Percentiles rank a stretch among this genome's conserved stretches.
phyloP scores from a whole-genome alignment of 2,329 filamentous ascomycete species.

The Sporothrix sp. region DNA sequence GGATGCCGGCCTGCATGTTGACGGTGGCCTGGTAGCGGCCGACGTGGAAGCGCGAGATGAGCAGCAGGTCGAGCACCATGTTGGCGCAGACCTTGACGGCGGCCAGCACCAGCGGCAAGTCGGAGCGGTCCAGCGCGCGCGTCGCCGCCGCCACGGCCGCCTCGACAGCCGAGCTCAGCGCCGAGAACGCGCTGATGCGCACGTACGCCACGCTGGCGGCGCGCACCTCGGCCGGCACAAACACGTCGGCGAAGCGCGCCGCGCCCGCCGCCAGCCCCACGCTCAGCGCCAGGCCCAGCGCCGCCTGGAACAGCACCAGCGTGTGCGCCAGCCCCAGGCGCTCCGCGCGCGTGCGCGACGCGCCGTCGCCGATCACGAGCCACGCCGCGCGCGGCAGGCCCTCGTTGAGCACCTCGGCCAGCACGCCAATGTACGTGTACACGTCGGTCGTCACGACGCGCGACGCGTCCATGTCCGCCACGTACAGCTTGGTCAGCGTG shows the following conservation, averaged over 20 bases:
- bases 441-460: conserved; percentile 54
- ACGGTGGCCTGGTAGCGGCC: conserved; percentile 43
- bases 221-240: conserved; percentile 52
- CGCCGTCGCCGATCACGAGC: conserved; percentile 57
- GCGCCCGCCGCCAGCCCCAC: conserved; percentile 48
- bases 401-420: conserved; percentile 62
- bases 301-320: conserved; percentile 48
- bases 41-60: conserved; percentile 58
- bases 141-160: conserved; percentile 52
- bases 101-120: conserved; percentile 59
- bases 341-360: conserved; percentile 38
- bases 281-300: conserved; percentile 50
- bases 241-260: conserved; percentile 44
- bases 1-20: conserved; percentile 54
- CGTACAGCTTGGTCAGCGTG: conserved; percentile 61
- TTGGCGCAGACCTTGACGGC: conserved; percentile 54
- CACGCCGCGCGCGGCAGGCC: conserved; percentile 59
- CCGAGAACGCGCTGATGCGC: conserved; percentile 52
- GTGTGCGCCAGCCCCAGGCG: conserved; percentile 54
- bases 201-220: conserved; percentile 52
- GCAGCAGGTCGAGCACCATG: conserved; percentile 54
- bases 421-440: conserved; percentile 59
- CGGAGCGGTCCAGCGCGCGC: conserved; percentile 56
- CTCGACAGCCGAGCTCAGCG: conserved; percentile 53
- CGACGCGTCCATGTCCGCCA: conserved; percentile 55